Percentiles rank a stretch among this genome's conserved stretches.
These are phyloP conservation scores for Fusarium pilosicola DNA, from an alignment of 2,329 filamentous ascomycete species.

Conservation along the genomic window DNA sequence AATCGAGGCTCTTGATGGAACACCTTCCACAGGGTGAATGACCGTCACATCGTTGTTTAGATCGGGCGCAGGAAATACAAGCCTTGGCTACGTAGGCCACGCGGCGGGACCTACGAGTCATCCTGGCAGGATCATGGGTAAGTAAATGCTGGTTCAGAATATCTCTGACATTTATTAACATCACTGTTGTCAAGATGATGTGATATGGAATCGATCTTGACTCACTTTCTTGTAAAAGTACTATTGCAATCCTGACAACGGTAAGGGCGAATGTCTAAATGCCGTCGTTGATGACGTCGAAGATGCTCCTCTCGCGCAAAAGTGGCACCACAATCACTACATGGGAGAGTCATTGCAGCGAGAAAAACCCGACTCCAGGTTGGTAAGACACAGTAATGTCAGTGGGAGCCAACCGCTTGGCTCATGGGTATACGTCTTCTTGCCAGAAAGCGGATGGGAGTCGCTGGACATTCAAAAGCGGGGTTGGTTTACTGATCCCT, in stretches of 20 bases:
- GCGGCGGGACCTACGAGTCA: neutral
- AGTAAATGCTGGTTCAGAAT: neutral
- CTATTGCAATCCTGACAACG: neutral
- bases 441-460: neutral
- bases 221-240: neutral
- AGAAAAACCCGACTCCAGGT: neutral
- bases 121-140: neutral
- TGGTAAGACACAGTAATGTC: neutral
- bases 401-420: neutral
- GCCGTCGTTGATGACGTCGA: neutral
- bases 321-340: neutral
- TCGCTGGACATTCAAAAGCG: neutral
- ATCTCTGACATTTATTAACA: neutral
- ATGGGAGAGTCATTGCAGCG: neutral
- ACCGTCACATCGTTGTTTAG: neutral
- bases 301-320: neutral
- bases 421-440: neutral
- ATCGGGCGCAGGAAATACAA: neutral
- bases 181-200: too few relatives aligned
- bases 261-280: neutral
- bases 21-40: neutral
- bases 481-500: neutral
- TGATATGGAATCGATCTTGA: fast-evolving
- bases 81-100: neutral
- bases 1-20: neutral